Conservation (phyloP, 2,329 filamentous ascomycete species). For the Botryotinia narcissicola region DNA sequence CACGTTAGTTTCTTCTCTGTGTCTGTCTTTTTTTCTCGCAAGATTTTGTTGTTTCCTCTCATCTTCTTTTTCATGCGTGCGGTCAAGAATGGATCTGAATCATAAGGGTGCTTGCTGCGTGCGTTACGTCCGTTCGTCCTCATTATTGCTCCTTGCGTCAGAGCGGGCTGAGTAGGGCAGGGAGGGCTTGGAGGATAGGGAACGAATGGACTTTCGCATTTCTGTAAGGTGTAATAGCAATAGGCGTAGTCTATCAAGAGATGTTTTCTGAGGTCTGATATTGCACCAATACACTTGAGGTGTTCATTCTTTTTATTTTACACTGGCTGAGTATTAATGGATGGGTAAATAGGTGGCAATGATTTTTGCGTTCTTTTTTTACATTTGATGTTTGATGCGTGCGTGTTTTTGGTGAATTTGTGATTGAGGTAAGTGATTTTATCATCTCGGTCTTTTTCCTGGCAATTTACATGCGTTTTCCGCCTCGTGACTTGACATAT, state of each 20-base stretch:
- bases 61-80: slow-evolving; percentile 33
- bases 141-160: slow-evolving; percentile 27
- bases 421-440: background rate
- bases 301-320: slow-evolving; percentile 17
- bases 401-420: background rate
- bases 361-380: background rate
- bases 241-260: slow-evolving; percentile 40
- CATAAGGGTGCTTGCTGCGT: slow-evolving; percentile 33
- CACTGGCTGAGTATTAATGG: slow-evolving; percentile 16
- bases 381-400: background rate
- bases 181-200: slow-evolving; percentile 33
- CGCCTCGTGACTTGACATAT: background rate
- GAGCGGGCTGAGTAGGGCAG: slow-evolving; percentile 26
- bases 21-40: slow-evolving; percentile 33
- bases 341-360: slow-evolving; percentile 12
- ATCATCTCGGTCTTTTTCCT: background rate
- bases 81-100: slow-evolving; percentile 34
- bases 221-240: slow-evolving; percentile 43
- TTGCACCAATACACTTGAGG: slow-evolving; percentile 17
- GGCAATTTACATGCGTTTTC: background rate
- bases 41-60: slow-evolving; percentile 36
- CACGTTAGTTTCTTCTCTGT: slow-evolving; percentile 38
- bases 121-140: slow-evolving; percentile 27
- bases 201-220: slow-evolving; percentile 33
- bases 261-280: slow-evolving; percentile 22